These are phyloP conservation scores for Yamadazyma ubonensis DNA, from an alignment of 805 yeast genomes.

Conservation along the genomic window DNA sequence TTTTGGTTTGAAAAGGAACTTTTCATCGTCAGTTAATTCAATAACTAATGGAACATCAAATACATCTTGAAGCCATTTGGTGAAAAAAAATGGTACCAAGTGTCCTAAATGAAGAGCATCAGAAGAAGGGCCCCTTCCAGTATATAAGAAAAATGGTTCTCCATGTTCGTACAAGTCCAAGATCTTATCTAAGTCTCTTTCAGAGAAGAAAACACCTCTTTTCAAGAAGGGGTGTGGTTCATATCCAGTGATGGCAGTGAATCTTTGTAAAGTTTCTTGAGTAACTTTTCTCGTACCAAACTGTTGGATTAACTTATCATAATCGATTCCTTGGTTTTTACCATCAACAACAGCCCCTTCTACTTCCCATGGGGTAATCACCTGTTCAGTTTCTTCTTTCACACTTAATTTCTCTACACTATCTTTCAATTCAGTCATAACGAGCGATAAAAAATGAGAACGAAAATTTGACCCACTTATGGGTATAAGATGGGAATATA, in stretches of 20 bases:
- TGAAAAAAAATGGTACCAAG: conserved; percentile 91
- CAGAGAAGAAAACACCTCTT: conserved; percentile 90
- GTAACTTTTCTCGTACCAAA: conserved; percentile 82
- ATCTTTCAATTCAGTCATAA: conserved; percentile 10
- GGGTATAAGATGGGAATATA: too few species aligned
- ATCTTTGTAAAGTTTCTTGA: conserved; percentile 70
- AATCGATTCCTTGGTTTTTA: conserved; percentile 84
- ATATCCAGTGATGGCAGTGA: conserved; percentile 79
- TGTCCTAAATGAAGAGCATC: conserved; percentile 97
- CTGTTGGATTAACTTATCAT: conserved; percentile 78
- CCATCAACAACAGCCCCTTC: conserved; percentile 98
- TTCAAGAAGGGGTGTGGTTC: conserved; percentile 88
- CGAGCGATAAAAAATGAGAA: not conserved
- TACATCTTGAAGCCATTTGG: conserved; percentile 97
- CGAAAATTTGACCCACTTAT: not conserved
- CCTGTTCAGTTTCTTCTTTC: conserved; percentile 28
- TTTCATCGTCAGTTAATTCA: conserved; percentile 95
- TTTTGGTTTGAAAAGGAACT: conserved; percentile 89
- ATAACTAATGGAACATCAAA: conserved; percentile 94
- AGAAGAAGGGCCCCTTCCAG: conserved; percentile 96
- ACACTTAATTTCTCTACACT: conserved; percentile 12
- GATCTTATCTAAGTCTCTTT: conserved; percentile 76
- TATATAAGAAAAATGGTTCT: conserved; percentile 90
- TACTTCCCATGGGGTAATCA: conserved; percentile 94
- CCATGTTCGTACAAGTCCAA: conserved; percentile 91